These are phyloP conservation scores for Rhizopogon roseolus DNA, from an alignment of 768 basidiomycete species.

Conservation along the genomic window DNA sequence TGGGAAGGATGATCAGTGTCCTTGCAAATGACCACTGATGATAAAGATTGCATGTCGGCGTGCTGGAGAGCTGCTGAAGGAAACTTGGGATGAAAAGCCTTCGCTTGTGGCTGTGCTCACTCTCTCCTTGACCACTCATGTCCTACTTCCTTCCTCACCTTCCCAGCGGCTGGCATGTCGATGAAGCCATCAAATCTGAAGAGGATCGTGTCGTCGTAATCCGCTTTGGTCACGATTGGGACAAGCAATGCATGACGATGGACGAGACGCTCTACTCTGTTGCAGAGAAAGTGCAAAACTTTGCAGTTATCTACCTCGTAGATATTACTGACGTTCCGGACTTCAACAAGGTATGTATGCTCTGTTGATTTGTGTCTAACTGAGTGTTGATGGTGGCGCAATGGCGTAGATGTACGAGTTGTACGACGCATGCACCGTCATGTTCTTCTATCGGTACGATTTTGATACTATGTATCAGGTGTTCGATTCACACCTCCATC, in stretches of 20 bases:
- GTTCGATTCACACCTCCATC: background rate
- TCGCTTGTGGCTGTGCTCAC: background rate
- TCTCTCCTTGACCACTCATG: constrained; percentile 37
- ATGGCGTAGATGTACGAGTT: constrained; percentile 88
- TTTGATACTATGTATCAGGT: background rate
- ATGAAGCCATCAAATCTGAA: constrained; percentile 97
- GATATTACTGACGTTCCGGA: constrained; percentile 98
- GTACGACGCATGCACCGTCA: constrained; percentile 95
- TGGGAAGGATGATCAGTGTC: too few relatives aligned
- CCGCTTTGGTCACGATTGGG: constrained; percentile 93
- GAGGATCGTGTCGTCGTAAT: constrained; percentile 94
- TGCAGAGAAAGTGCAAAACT: constrained; percentile 97
- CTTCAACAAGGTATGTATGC: constrained; percentile 80
- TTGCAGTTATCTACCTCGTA: constrained; percentile 91
- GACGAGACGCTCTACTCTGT: constrained; percentile 93
- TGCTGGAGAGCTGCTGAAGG: too few relatives aligned
- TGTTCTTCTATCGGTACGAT: constrained; percentile 95
- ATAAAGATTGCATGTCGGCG: too few relatives aligned
- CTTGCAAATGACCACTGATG: too few relatives aligned
- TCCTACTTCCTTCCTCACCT: constrained; percentile 88
- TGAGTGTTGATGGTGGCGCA: background rate
- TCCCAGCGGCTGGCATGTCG: constrained; percentile 96
- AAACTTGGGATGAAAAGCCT: too few relatives aligned
- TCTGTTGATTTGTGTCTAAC: background rate
- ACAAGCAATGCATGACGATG: constrained; percentile 96